Evolutionary conservation across 225 moss, liverwort and hornwort species (phyloP).

Genomic region (Climacium dendroides): DNA sequence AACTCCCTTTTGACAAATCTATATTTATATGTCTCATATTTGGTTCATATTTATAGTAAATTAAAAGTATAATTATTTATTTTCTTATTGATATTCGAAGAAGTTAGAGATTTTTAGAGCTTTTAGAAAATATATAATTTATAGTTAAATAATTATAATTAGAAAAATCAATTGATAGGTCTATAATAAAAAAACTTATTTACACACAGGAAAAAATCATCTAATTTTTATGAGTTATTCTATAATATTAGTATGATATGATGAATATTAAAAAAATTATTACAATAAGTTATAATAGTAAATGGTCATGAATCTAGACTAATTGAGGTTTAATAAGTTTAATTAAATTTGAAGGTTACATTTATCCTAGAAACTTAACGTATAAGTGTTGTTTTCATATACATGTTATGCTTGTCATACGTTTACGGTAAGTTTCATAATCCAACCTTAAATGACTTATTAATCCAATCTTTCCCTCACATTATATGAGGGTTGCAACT

Average conservation of each 20-base stretch:
- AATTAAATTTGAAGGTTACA: background rate
- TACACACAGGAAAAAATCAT: rapidly evolving
- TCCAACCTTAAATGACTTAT: background rate
- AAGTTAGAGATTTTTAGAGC: background rate
- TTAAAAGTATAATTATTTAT: background rate
- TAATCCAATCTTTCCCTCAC: rapidly evolving
- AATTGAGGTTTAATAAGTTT: background rate
- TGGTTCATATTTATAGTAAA: background rate
- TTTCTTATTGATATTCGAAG: background rate
- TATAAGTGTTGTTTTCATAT: background rate
- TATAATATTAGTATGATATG: background rate
- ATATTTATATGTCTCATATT: background rate
- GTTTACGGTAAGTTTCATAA: background rate
- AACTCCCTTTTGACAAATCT: background rate
- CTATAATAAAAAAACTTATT: background rate
- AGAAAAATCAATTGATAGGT: background rate
- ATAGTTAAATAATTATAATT: background rate
- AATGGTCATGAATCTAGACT: background rate
- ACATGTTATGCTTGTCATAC: background rate
- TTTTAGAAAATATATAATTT: background rate
- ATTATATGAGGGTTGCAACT: background rate
- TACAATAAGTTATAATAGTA: background rate
- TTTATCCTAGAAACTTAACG: rapidly evolving
- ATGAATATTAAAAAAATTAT: background rate
- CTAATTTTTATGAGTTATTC: no score